Evolutionary conservation across 1,139 yeast genomes (phyloP).

Genomic region (Pichia sp.): DNA sequence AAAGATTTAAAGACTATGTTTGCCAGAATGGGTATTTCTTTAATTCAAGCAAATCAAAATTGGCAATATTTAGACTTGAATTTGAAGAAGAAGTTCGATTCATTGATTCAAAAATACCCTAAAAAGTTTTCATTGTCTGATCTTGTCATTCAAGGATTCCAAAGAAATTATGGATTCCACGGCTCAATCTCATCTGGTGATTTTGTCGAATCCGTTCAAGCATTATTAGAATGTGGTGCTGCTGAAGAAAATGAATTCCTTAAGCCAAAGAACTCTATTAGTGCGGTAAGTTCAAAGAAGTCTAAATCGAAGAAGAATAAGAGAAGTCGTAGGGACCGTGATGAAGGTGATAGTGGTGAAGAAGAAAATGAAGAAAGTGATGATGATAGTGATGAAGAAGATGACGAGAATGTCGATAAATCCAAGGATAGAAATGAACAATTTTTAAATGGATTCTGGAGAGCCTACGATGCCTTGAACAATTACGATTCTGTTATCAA

Average conservation of each 20-base stretch:
- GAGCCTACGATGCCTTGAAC: constrained; percentile 86
- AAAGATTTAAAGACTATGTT: constrained; percentile 85
- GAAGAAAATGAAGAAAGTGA: background rate
- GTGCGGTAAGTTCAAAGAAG: background rate
- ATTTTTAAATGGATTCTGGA: constrained; percentile 93
- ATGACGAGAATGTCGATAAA: constrained; percentile 22
- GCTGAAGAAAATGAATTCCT: constrained; percentile 5
- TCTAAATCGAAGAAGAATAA: no score
- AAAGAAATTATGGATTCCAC: constrained; percentile 80
- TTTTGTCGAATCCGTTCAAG: constrained; percentile 84
- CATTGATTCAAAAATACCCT: constrained; percentile 67
- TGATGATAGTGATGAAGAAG: constrained; percentile 4
- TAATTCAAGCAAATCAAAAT: constrained; percentile 84
- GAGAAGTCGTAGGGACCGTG: background rate
- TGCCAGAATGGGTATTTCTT: constrained; percentile 94
- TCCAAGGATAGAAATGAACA: constrained; percentile 47
- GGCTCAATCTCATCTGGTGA: constrained; percentile 93
- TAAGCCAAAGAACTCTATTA: background rate
- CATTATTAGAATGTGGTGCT: constrained; percentile 69
- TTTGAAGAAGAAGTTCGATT: constrained; percentile 70
- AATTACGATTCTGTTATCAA: constrained; percentile 59
- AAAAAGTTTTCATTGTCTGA: constrained; percentile 82
- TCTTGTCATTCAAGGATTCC: constrained; percentile 80
- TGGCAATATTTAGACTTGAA: constrained; percentile 90
- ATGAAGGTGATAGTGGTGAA: background rate